Evolutionary conservation across 108 stramenopile species (phyloP), one percentile per base, ranked within the genome.

Genomic region (Phaeodactylum tricornutum): DNA sequence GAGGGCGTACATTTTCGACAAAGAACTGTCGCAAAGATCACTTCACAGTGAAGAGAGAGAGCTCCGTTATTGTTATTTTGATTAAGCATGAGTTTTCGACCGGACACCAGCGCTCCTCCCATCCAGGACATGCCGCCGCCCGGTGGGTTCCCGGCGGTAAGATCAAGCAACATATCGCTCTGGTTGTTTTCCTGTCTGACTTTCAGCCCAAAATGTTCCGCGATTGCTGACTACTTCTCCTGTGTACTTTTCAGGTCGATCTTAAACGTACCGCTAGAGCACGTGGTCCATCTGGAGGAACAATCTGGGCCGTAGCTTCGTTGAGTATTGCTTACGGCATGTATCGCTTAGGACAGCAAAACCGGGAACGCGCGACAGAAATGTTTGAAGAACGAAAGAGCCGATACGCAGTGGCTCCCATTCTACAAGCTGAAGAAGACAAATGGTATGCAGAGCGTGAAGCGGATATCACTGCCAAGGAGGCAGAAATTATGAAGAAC

Each of bases 391-490:
- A 92, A 50, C 80, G 90, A 19, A 67, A 80, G 57, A 74, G 75
- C 24, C 69, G 79, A 22, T 84, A 80, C 47, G 61, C 83, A 2
- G 47, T 92, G 43, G 74, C 66, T 25, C 79, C 83, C 12, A 32
- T 78, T 25, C 60, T 92, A 26, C 90, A 92, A 45, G 84, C 84
- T n/a, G 90, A 92, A 45, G 66, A 75, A 1, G 90, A 92, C 54
- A 49, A 74, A 21, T 69, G 71, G 43, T 92, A 84, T 50, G 53
- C 87, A 47, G 58, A 79, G 55, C 41, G 78, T 17, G 83, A 92
- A 54, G 47, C 69, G 28, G 65, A 71, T 16, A 55, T 66, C 21
- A 59, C 79, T 47, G 60, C 54, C 43, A 64, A 63, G 30, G 86
- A 87, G 61, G 63, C 58, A 20, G 83, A 83, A 29, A 66, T 85